phyloP scores from a whole-genome alignment of 2,329 filamentous ascomycete genomes.

The Penicillium verrucosum region DNA sequence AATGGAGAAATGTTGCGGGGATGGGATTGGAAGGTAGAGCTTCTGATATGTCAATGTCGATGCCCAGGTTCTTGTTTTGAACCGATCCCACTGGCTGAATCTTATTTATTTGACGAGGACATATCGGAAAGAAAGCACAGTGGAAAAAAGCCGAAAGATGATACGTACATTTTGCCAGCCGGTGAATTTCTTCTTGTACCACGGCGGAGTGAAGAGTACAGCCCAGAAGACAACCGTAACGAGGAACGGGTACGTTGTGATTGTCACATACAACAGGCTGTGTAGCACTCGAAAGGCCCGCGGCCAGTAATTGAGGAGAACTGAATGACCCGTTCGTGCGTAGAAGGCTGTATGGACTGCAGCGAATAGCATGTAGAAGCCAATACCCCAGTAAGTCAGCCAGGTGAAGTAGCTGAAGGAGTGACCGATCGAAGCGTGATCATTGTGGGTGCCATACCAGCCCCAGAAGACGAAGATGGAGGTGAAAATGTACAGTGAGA shows the following conservation, averaged over 20 bases:
- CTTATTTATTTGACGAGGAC: background rate
- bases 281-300: conserved; percentile 64
- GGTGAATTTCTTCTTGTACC: conserved; percentile 52
- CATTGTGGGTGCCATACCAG: conserved; percentile 57
- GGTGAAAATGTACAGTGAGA: conserved; percentile 61
- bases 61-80: background rate
- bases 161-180: conserved; percentile 52
- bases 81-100: background rate
- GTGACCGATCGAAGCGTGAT: conserved; percentile 48
- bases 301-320: conserved; percentile 59
- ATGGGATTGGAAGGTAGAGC: background rate
- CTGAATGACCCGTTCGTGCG: conserved; percentile 50
- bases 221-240: conserved; percentile 71
- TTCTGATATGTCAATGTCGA: background rate
- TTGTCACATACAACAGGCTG: conserved; percentile 60
- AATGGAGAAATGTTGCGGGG: background rate
- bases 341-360: conserved; percentile 69
- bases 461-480: conserved; percentile 67
- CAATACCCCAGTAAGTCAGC: conserved; percentile 77
- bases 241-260: conserved; percentile 64
- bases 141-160: background rate
- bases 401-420: conserved; percentile 81
- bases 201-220: conserved; percentile 53
- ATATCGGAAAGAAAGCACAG: background rate
- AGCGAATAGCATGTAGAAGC: conserved; percentile 71